phyloP scores from a whole-genome alignment of 1,139 yeast genomes.

The Tardiomyces blankii region DNA sequence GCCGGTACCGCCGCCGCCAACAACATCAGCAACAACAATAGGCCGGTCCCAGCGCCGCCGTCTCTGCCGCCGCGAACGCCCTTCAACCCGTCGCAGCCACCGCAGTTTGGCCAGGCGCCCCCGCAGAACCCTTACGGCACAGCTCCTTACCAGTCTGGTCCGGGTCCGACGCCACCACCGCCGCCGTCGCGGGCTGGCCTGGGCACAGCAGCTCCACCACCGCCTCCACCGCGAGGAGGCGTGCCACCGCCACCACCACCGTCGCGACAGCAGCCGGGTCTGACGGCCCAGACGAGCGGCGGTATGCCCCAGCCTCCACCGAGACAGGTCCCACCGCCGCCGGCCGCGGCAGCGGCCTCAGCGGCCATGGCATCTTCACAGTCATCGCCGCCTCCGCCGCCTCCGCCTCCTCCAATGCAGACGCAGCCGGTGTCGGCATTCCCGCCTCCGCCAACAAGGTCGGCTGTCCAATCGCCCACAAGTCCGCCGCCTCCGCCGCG shows the following conservation, averaged over 20 bases:
- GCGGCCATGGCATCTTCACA: slow-evolving; percentile 21
- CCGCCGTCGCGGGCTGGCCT: slow-evolving; percentile 5
- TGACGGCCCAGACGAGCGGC: slow-evolving; percentile 21
- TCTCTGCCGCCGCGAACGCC: slow-evolving; percentile 9
- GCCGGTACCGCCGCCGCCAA: slow-evolving; percentile 4
- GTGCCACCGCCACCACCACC: slow-evolving; percentile 16
- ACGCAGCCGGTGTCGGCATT: slow-evolving; percentile 19
- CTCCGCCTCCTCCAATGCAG: slow-evolving; percentile 20
- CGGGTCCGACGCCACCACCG: slow-evolving; percentile 13
- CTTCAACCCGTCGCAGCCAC: slow-evolving; percentile 9
- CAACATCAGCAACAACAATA: neutral
- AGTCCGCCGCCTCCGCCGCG: slow-evolving; percentile 10
- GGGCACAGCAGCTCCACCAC: slow-evolving; percentile 24
- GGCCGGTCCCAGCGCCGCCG: slow-evolving; percentile 8
- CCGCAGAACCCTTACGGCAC: slow-evolving; percentile 1
- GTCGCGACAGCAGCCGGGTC: slow-evolving; percentile 18
- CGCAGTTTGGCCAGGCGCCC: slow-evolving; percentile 2
- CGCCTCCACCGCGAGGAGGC: slow-evolving; percentile 16
- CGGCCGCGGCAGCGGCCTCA: slow-evolving; percentile 16
- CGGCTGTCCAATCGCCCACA: slow-evolving; percentile 14
- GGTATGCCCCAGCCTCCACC: slow-evolving; percentile 24
- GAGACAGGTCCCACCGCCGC: slow-evolving; percentile 21
- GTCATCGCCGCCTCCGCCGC: slow-evolving; percentile 21
- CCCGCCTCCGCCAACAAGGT: slow-evolving; percentile 10
- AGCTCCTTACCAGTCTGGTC: slow-evolving; percentile 4